These are phyloP conservation scores for Neurospora sublineolata DNA, from an alignment of 495 filamentous ascomycete species.

Conservation along the genomic window DNA sequence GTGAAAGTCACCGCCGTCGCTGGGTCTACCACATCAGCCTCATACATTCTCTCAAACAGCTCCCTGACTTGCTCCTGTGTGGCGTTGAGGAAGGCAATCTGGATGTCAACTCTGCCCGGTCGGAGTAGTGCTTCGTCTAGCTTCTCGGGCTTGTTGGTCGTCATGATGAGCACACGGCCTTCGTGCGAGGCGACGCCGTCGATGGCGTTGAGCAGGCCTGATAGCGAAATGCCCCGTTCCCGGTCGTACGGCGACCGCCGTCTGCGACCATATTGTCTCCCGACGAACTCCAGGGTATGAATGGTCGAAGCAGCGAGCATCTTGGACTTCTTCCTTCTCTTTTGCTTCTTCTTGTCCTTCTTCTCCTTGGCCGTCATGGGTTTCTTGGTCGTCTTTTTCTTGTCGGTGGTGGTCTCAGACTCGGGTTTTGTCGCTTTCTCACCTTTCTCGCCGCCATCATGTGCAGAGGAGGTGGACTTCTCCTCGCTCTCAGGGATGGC, in stretches of 20 bases:
- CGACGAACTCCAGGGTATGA: not conserved
- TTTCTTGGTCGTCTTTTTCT: conserved; percentile 7
- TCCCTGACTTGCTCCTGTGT: conserved; percentile 49
- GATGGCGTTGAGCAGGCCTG: conserved; percentile 71
- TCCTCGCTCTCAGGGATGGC: not conserved
- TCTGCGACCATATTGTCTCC: not conserved
- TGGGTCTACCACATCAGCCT: conserved; percentile 19
- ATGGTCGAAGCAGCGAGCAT: conserved; percentile 11
- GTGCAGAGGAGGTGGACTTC: not conserved
- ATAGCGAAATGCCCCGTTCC: conserved; percentile 50
- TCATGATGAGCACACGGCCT: conserved; percentile 74
- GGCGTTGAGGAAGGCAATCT: conserved; percentile 58
- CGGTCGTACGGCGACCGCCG: conserved; percentile 1
- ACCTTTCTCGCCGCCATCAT: not conserved
- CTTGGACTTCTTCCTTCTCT: conserved; percentile 24
- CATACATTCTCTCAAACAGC: conserved; percentile 65
- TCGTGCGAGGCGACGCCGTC: conserved; percentile 76
- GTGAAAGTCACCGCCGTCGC: not conserved
- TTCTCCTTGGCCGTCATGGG: not conserved
- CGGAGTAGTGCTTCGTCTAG: conserved; percentile 67
- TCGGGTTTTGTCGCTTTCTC: not conserved
- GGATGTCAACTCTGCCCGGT: conserved; percentile 63
- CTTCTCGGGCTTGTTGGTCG: conserved; percentile 65
- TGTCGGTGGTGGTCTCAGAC: conserved; percentile 1
- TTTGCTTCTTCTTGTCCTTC: conserved; percentile 7